Percentiles rank a stretch among this genome's conserved stretches.
These are phyloP conservation scores for Colletotrichum endophyticum DNA, from an alignment of 2,329 filamentous ascomycete species.

Conservation along the genomic window DNA sequence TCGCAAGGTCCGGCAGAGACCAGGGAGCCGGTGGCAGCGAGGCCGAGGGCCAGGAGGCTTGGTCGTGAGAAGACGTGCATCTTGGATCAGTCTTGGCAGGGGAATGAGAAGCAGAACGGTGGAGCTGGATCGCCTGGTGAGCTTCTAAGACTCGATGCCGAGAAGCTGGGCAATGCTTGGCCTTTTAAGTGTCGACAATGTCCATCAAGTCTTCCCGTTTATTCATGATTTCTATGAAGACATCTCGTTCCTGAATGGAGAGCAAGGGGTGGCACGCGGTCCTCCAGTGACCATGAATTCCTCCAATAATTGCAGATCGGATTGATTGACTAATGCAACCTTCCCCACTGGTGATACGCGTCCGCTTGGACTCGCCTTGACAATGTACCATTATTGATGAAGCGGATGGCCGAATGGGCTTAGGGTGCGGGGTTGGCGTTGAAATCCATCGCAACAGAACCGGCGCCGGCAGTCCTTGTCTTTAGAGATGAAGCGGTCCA, in stretches of 20 bases:
- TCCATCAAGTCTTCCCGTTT: neutral
- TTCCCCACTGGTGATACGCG: neutral
- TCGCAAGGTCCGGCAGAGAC: conserved; percentile 64
- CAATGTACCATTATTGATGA: neutral
- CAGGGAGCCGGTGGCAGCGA: conserved; percentile 41
- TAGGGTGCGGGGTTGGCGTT: neutral
- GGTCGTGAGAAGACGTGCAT: neutral
- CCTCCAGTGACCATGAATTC: neutral
- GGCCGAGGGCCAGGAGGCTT: conserved; percentile 28
- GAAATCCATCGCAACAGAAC: neutral
- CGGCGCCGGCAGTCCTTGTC: neutral
- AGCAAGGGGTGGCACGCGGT: neutral
- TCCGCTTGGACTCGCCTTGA: neutral
- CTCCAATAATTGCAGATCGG: neutral
- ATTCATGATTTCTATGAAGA: neutral
- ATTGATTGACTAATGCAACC: neutral
- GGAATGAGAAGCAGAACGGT: neutral
- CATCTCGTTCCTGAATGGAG: neutral
- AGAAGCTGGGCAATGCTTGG: neutral
- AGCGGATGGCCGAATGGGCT: neutral
- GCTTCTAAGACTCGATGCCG: neutral
- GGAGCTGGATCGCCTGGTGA: neutral
- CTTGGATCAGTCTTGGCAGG: neutral
- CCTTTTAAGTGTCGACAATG: neutral
- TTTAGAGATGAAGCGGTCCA: neutral